Percentiles rank a stretch among this genome's conserved stretches.
phyloP scores from a whole-genome alignment of 352 stramenopile genomes.

The Pythium folliculosum region DNA sequence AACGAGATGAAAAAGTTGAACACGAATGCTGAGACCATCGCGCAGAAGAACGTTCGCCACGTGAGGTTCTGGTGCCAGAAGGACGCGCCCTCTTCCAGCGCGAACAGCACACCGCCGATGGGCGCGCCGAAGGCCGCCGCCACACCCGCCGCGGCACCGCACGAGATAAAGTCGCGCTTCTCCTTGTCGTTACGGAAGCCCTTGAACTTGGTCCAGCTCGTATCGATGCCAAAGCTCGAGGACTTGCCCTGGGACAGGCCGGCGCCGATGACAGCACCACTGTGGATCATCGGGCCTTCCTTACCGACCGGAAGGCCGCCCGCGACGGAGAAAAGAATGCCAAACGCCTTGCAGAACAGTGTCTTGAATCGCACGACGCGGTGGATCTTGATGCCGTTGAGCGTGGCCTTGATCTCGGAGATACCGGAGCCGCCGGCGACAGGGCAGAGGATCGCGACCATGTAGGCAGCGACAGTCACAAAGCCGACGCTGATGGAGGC shows the following conservation, averaged over 20 bases:
- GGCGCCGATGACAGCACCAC: slow-evolving; percentile 92
- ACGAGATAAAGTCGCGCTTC: slow-evolving; percentile 98
- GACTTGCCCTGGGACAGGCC: slow-evolving; percentile 95
- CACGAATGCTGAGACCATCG: slow-evolving; percentile 91
- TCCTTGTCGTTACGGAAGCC: slow-evolving; percentile 95
- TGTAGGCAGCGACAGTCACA: slow-evolving; percentile 86
- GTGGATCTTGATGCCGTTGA: slow-evolving; percentile 98
- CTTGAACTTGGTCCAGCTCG: slow-evolving; percentile 89
- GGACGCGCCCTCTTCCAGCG: slow-evolving; percentile 96
- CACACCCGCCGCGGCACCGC: slow-evolving; percentile 96
- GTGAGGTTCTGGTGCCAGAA: slow-evolving; percentile 99
- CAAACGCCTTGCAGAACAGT: slow-evolving; percentile 94
- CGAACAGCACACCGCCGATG: slow-evolving; percentile 98
- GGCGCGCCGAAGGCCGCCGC: slow-evolving; percentile 97
- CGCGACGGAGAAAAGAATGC: slow-evolving; percentile 85
- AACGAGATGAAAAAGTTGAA: slow-evolving; percentile 88
- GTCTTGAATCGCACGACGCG: slow-evolving; percentile 96
- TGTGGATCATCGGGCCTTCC: slow-evolving; percentile 92
- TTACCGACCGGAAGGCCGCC: slow-evolving; percentile 81
- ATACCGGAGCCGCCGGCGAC: slow-evolving; percentile 96
- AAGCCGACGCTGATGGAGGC: slow-evolving; percentile 92
- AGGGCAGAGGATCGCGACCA: slow-evolving; percentile 95
- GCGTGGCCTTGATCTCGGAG: slow-evolving; percentile 97
- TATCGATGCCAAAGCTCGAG: slow-evolving; percentile 85
- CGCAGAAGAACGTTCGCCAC: slow-evolving; percentile 97